These are phyloP conservation scores for Cladophialophora exuberans DNA, from an alignment of 2,329 filamentous ascomycete species.

Conservation along the genomic window DNA sequence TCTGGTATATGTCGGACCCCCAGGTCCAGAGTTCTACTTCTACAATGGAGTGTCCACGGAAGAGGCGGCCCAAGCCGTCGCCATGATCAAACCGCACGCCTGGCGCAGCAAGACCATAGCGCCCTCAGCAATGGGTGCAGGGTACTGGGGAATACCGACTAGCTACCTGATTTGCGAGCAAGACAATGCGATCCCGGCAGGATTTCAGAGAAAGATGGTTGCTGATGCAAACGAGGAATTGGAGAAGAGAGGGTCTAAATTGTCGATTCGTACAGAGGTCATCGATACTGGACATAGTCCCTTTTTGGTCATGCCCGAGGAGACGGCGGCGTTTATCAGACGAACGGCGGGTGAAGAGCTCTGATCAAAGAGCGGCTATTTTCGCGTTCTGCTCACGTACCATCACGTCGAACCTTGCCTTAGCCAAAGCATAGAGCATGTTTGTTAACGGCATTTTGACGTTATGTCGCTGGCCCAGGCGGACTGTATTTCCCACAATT, in stretches of 20 bases:
- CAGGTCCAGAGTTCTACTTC: conserved; percentile 10
- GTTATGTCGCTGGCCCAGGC: conserved; percentile 52
- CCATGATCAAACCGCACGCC: conserved; percentile 14
- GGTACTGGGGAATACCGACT: conserved; percentile 12
- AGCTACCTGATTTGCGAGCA: conserved; percentile 20
- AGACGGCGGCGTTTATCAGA: conserved; percentile 12
- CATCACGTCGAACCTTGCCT: conserved; percentile 32
- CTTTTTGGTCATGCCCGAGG: conserved; percentile 12
- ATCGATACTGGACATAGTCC: conserved; percentile 14
- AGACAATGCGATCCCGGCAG: conserved; percentile 7
- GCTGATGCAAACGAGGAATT: conserved; percentile 9
- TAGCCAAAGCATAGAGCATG: conserved; percentile 35
- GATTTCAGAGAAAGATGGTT: conserved; percentile 14
- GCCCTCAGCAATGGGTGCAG: conserved; percentile 5
- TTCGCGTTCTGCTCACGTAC: conserved; percentile 12
- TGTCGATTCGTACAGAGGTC: conserved; percentile 4
- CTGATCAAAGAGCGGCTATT: not conserved
- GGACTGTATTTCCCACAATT: conserved; percentile 59
- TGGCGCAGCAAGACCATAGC: conserved; percentile 1
- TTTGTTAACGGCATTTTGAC: conserved; percentile 42
- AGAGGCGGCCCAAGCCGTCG: not conserved
- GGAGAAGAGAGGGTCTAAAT: not conserved
- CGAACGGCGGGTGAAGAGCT: conserved; percentile 7
- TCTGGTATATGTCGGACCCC: conserved; percentile 5
- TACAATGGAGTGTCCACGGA: conserved; percentile 14